Conservation (phyloP, 495 filamentous ascomycete species). For the Tuber umbilicatum region DNA sequence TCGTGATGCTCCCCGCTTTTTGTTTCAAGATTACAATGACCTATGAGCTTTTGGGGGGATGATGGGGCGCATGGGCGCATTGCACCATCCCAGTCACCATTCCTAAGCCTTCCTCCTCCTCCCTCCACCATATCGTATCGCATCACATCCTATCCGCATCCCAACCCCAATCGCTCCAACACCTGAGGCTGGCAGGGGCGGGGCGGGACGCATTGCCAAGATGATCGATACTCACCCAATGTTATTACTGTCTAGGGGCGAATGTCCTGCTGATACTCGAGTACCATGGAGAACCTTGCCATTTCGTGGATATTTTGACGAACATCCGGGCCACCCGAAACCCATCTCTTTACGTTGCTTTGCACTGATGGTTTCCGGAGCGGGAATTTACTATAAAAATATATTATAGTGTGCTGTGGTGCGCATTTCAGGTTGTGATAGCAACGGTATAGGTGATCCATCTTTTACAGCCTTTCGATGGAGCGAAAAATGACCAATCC, state of each 20-base stretch:
- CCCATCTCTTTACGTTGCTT: not conserved
- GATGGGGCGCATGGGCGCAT: not conserved
- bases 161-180: not conserved
- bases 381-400: not conserved
- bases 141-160: not conserved
- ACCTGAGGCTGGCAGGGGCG: not conserved
- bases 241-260: not conserved
- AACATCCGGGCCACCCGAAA: not conserved
- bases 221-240: not conserved
- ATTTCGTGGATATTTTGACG: not conserved
- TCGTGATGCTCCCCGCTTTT: not conserved
- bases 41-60: not conserved
- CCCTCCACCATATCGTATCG: not conserved
- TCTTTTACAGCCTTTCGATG: not conserved
- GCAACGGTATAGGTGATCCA: not conserved
- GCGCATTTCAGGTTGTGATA: not conserved
- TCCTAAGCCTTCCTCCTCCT: not conserved
- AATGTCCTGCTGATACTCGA: not conserved
- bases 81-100: not conserved
- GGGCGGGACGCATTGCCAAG: not conserved
- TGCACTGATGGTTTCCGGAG: not conserved
- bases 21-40: not conserved
- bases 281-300: not conserved
- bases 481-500: not conserved
- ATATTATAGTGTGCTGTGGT: too few species aligned